A percentile compares a stretch with the other conserved stretches of the same genome.
Evolutionary conservation across 192 early-diverging fungal species (phyloP).

Genomic region (Entomortierella beljakovae): DNA sequence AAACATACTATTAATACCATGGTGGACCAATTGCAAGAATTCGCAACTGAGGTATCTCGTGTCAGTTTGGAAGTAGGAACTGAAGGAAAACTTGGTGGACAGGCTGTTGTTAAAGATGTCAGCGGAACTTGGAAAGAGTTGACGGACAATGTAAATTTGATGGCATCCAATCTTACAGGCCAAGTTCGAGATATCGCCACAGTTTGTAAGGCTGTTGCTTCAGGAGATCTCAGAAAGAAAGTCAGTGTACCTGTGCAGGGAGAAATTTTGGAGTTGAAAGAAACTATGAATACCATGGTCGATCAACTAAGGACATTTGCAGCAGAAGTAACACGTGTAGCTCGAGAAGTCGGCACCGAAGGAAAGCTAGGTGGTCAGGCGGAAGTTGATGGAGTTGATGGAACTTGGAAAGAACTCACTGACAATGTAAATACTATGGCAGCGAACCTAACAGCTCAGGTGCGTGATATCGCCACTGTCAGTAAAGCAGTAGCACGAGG

Average conservation of each 20-base stretch:
- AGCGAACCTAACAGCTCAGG: slow-evolving; percentile 63
- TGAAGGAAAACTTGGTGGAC: slow-evolving; percentile 63
- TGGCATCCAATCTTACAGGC: slow-evolving; percentile 61
- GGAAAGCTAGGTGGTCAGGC: slow-evolving; percentile 68
- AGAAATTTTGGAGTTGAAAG: slow-evolving; percentile 58
- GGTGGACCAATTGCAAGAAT: slow-evolving; percentile 70
- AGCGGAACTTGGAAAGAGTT: slow-evolving; percentile 76
- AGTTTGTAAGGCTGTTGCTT: slow-evolving; percentile 67
- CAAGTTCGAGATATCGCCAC: slow-evolving; percentile 67
- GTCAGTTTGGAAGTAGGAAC: slow-evolving; percentile 64
- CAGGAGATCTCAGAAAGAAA: slow-evolving; percentile 62
- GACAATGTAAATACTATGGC: slow-evolving; percentile 72
- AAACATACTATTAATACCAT: slow-evolving; percentile 76
- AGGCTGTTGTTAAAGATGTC: slow-evolving; percentile 63
- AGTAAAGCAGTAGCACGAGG: slow-evolving; percentile 65
- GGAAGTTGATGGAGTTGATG: slow-evolving; percentile 60
- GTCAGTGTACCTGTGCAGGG: slow-evolving; percentile 59
- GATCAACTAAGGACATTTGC: slow-evolving; percentile 65
- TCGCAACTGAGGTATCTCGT: slow-evolving; percentile 66
- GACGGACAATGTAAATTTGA: slow-evolving; percentile 71
- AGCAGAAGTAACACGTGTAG: slow-evolving; percentile 71
- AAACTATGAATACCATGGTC: slow-evolving; percentile 64
- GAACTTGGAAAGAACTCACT: slow-evolving; percentile 67
- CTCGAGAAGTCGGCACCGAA: slow-evolving; percentile 70
- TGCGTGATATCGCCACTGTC: slow-evolving; percentile 69